Evolutionary conservation across 371 early-diverging fungal genomes (phyloP).

Genomic region (Syncephalastrum contaminatum): DNA sequence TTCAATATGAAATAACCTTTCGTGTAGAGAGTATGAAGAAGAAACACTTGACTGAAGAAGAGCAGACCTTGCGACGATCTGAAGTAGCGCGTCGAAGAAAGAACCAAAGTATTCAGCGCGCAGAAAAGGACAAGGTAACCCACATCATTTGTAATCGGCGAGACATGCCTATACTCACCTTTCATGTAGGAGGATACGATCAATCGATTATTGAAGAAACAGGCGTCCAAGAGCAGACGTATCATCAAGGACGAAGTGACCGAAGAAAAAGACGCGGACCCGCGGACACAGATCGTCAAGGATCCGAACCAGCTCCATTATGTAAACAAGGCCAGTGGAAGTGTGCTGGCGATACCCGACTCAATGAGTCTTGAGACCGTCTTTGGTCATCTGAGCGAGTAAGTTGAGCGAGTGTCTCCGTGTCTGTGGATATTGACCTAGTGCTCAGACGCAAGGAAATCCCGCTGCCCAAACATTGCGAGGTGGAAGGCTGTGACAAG

Average conservation of each 20-base stretch:
- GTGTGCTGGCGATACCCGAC: constrained; percentile 29
- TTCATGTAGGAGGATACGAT: constrained; percentile 58
- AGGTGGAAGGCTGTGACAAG: constrained; percentile 33
- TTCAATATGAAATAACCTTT: too few species aligned
- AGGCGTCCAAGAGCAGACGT: constrained; percentile 65
- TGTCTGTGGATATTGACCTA: background rate
- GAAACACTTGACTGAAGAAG: constrained; percentile 64
- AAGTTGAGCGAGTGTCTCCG: background rate
- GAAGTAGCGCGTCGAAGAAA: constrained; percentile 75
- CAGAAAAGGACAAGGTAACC: constrained; percentile 69
- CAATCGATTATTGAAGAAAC: constrained; percentile 73
- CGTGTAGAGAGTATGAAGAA: constrained; percentile 42
- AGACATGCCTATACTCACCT: background rate
- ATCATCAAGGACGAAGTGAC: constrained; percentile 54
- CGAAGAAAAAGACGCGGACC: constrained; percentile 22
- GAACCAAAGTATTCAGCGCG: constrained; percentile 74
- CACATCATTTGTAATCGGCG: too few species aligned
- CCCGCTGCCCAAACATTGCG: constrained; percentile 6
- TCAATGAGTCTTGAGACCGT: constrained; percentile 25
- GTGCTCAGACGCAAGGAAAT: too few species aligned
- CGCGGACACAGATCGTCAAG: constrained; percentile 12
- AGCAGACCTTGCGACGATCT: constrained; percentile 67
- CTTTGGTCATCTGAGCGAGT: constrained; percentile 17
- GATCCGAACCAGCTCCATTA: constrained; percentile 30
- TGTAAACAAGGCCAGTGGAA: constrained; percentile 22